phyloP scores from a whole-genome alignment of 306 rosid genomes.

The Abrus pulchellus region DNA sequence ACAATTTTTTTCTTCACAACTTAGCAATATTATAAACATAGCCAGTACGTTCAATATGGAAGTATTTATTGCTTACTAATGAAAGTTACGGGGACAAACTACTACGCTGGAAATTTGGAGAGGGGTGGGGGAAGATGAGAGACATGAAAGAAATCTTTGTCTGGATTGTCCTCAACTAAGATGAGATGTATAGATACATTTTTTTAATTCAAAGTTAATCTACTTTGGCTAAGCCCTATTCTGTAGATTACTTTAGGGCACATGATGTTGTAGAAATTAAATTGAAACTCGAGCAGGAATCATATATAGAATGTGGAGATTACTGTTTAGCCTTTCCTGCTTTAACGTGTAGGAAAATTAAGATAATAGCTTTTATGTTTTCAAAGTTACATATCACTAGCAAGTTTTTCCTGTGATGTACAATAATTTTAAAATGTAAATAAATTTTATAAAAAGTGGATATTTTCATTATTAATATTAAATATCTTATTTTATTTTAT shows the following conservation, averaged over 20 bases:
- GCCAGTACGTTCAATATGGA: not conserved
- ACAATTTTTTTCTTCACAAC: not conserved
- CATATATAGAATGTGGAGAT: not conserved
- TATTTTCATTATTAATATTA: no score
- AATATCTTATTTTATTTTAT: no score
- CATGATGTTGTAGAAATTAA: constrained; percentile 29
- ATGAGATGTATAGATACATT: not conserved
- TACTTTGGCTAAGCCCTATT: constrained; percentile 34
- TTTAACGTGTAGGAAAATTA: not conserved
- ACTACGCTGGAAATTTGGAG: not conserved
- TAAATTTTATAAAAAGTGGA: no score
- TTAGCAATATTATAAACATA: not conserved
- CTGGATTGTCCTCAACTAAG: constrained; percentile 21
- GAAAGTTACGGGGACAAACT: not conserved
- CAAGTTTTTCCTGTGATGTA: no score
- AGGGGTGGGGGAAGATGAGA: not conserved
- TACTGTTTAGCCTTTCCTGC: constrained; percentile 3
- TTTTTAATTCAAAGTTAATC: constrained; percentile 35
- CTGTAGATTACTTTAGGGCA: constrained; percentile 42
- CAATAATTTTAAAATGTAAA: no score
- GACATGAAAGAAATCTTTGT: constrained; percentile 26
- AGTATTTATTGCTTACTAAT: not conserved
- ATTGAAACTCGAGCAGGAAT: constrained; percentile 1
- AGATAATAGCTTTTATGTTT: not conserved
- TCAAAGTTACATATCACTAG: not conserved